These are phyloP conservation scores for Tolypocladium guangdongense DNA, from an alignment of 2,329 filamentous ascomycete genomes.

Conservation along the genomic window DNA sequence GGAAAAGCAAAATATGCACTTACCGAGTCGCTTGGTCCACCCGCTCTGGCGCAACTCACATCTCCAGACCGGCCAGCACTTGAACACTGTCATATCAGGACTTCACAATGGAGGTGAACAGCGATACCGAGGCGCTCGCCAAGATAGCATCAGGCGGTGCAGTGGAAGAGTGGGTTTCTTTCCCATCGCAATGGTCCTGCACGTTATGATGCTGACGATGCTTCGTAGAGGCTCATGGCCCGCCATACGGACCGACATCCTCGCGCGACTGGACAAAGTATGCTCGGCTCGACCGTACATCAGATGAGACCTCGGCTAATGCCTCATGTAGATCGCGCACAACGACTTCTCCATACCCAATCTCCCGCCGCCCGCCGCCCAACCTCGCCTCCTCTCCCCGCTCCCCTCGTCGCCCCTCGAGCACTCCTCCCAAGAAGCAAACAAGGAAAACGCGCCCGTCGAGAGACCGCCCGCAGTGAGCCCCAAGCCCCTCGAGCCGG, in stretches of 20 bases:
- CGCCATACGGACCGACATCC: slow-evolving; percentile 49
- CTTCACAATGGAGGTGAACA: slow-evolving; percentile 42
- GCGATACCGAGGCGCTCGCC: slow-evolving; percentile 37
- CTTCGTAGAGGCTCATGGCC: slow-evolving; percentile 56
- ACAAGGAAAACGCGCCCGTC: slow-evolving; percentile 57
- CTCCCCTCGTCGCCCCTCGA: slow-evolving; percentile 33
- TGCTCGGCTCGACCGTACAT: slow-evolving; percentile 4
- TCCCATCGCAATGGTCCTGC: slow-evolving; percentile 1
- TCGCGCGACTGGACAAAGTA: slow-evolving; percentile 57
- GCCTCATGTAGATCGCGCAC: slow-evolving; percentile 51
- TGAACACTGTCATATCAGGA: slow-evolving; percentile 2
- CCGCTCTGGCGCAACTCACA: background rate
- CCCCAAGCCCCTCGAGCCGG: slow-evolving; percentile 20
- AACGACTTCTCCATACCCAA: slow-evolving; percentile 65
- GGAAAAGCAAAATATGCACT: background rate
- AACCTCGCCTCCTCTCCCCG: slow-evolving; percentile 31
- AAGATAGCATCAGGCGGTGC: slow-evolving; percentile 38
- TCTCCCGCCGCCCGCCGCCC: slow-evolving; percentile 34
- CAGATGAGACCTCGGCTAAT: slow-evolving; percentile 1
- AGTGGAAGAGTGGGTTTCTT: slow-evolving; percentile 42
- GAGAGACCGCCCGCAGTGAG: slow-evolving; percentile 21
- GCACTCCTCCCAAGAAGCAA: slow-evolving; percentile 40
- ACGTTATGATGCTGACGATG: slow-evolving; percentile 16
- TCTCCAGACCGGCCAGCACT: background rate
- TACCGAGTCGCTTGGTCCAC: background rate